These are phyloP conservation scores for Waltergamsia citrina DNA, from an alignment of 2,329 filamentous ascomycete species.

Conservation along the genomic window DNA sequence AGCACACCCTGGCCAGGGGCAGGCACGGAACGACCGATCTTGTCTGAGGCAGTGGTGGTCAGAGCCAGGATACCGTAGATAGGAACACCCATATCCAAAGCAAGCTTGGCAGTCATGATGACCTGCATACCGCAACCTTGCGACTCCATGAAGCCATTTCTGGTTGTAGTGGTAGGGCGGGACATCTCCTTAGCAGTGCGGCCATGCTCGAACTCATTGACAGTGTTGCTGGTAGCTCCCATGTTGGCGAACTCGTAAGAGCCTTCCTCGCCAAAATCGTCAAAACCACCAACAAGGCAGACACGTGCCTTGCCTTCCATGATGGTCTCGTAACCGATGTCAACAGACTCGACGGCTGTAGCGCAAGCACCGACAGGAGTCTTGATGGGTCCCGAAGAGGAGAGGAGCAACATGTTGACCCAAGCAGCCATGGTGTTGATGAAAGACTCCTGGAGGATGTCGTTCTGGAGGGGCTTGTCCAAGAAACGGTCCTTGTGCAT, in stretches of 20 bases:
- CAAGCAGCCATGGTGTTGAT: constrained; percentile 99
- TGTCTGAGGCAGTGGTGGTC: constrained; percentile 94
- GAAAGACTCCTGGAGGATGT: constrained; percentile 98
- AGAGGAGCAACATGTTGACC: constrained; percentile 98
- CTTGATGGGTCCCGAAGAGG: constrained; percentile 96
- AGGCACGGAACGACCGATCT: constrained; percentile 95
- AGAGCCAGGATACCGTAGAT: constrained; percentile 92
- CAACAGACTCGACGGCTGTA: constrained; percentile 92
- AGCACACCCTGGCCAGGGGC: constrained; percentile 95
- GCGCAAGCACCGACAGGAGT: constrained; percentile 96
- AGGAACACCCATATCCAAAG: constrained; percentile 95
- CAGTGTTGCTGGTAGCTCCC: constrained; percentile 97
- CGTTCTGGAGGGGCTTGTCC: constrained; percentile 95
- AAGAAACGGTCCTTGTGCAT: constrained; percentile 99
- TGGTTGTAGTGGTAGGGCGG: constrained; percentile 88
- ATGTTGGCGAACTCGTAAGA: constrained; percentile 99
- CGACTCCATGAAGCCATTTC: constrained; percentile 98
- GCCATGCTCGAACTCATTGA: constrained; percentile 91
- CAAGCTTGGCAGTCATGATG: constrained; percentile 95
- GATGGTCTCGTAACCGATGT: constrained; percentile 97
- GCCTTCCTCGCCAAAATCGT: constrained; percentile 98
- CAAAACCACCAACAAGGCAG: constrained; percentile 96
- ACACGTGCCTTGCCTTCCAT: constrained; percentile 96
- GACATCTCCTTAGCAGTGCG: constrained; percentile 98
- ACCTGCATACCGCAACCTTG: constrained; percentile 97